These are phyloP conservation scores for Geosmithia flava DNA, from an alignment of 2,329 filamentous ascomycete species.

Conservation along the genomic window DNA sequence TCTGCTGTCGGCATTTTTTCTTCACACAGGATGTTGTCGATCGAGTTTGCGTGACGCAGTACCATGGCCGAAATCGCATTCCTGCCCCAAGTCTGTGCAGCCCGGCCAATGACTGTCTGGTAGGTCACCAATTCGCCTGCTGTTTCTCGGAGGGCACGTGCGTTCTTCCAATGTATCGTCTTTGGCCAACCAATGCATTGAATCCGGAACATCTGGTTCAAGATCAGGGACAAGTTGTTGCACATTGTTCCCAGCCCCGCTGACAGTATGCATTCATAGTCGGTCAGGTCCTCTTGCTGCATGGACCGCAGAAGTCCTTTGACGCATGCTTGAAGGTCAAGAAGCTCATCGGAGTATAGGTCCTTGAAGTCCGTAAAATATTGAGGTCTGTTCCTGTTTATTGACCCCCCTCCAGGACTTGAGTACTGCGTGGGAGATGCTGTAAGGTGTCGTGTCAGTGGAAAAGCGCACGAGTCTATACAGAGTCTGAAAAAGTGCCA, in stretches of 20 bases:
- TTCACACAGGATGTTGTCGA: too few relatives aligned
- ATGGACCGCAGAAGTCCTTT: neutral
- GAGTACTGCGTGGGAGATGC: neutral
- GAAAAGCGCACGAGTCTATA: too few relatives aligned
- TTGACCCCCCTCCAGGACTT: neutral
- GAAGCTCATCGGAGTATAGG: neutral
- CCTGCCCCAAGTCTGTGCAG: too few relatives aligned
- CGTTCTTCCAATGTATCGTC: neutral
- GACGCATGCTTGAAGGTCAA: neutral
- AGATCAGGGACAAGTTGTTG: neutral
- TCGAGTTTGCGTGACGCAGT: too few relatives aligned
- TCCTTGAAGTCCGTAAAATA: neutral
- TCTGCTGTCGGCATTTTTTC: neutral
- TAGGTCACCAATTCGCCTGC: neutral
- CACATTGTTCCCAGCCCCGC: neutral
- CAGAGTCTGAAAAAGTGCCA: neutral
- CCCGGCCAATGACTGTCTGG: neutral
- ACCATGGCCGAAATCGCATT: too few relatives aligned
- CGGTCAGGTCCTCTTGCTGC: neutral
- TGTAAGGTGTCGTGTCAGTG: neutral
- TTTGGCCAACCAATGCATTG: neutral
- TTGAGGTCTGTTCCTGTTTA: neutral
- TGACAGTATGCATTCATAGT: neutral
- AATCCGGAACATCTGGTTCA: neutral
- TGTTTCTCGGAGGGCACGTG: neutral